phyloP scores from a whole-genome alignment of 2,329 filamentous ascomycete genomes.

The Malbranchea zuffiana region DNA sequence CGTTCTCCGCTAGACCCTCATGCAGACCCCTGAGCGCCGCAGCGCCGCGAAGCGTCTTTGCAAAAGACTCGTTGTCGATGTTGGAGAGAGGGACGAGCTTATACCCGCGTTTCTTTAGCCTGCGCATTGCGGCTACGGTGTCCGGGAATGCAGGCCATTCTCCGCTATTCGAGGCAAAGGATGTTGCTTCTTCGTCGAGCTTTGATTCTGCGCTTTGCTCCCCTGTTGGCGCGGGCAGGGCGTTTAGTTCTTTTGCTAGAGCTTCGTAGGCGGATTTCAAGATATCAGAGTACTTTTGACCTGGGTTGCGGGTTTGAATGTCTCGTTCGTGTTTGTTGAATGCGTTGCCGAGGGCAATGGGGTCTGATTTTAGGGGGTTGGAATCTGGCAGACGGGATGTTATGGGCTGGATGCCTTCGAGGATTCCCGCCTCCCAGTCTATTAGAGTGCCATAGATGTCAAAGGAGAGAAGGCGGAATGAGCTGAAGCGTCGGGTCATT shows the following conservation, averaged over 20 bases:
- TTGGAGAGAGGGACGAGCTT: conserved; percentile 50
- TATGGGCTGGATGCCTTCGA: conserved; percentile 39
- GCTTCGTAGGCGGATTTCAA: conserved; percentile 39
- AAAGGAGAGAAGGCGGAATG: conserved; percentile 52
- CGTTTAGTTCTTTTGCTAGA: conserved; percentile 24
- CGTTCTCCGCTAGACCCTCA: neutral
- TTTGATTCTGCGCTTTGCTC: conserved; percentile 2
- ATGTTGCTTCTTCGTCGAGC: conserved; percentile 27
- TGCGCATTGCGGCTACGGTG: conserved; percentile 42
- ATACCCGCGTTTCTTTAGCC: conserved; percentile 37
- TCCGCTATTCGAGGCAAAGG: conserved; percentile 41
- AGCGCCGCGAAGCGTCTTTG: conserved; percentile 36
- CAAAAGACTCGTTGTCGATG: conserved; percentile 44
- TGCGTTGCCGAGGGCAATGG: conserved; percentile 34
- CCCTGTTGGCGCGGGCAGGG: conserved; percentile 11
- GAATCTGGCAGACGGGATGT: conserved; percentile 31
- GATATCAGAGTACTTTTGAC: conserved; percentile 49
- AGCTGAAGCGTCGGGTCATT: conserved; percentile 10
- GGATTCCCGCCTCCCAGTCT: conserved; percentile 63
- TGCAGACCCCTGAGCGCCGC: conserved; percentile 42
- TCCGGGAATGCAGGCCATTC: conserved; percentile 48
- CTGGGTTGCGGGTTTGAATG: conserved; percentile 46
- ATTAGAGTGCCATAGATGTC: conserved; percentile 73
- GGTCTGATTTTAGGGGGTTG: conserved; percentile 28
- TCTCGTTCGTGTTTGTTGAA: conserved; percentile 39